Base-by-base conservation (phyloP, 2,329 filamentous ascomycete species). In the Arthroderma sp. region DNA sequence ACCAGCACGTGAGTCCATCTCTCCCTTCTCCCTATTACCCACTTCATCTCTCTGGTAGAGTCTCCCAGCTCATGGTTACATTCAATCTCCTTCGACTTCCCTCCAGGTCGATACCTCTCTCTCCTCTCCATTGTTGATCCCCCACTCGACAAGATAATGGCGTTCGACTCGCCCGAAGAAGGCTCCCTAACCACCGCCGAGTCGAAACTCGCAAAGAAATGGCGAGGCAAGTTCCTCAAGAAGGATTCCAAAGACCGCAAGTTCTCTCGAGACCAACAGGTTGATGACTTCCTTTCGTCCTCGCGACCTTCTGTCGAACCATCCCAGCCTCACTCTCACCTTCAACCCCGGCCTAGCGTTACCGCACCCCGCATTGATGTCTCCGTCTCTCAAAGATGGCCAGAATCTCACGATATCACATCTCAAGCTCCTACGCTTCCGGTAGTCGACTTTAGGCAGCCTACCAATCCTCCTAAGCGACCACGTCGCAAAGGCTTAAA, bases 401-500 rank as follows among this genome's bases (percentile, higher is more conserved):
- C 61, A 29, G 55, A 59, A 7, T 53, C 57, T 6, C 55, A 58
- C 38, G 54, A 62, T 36, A 36, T 50, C 47, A 49, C 49, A 37
- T 50, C 47, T 31, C 51, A 50, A 36, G 41, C 50, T 41, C 31
- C 9, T 31, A 36, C 48, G 8, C 40, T 53, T 45, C 50, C 48
- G 30, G 50, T 45, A 22, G 15, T 22, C 15, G 15, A 22, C 15
- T 22, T 22, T 22, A 22, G 15, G 3, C 15, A 22, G 15, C 15
- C 49, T 51, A 58, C 36, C 38, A 57, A 42, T 11, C 54, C 58
- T 2, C 51, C 56, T 8, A 60, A 61, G 22, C 57, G 57, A 45
- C 61, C 62, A 45, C 69, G 66, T 44, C 77, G 74, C 57, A 84
- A 85, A 61, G 82, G 82, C 6, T 68, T 91, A 49, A 69, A 69